These are phyloP conservation scores for Fusarium pseudoanthophilum DNA, from an alignment of 2,329 filamentous ascomycete genomes.

Conservation along the genomic window DNA sequence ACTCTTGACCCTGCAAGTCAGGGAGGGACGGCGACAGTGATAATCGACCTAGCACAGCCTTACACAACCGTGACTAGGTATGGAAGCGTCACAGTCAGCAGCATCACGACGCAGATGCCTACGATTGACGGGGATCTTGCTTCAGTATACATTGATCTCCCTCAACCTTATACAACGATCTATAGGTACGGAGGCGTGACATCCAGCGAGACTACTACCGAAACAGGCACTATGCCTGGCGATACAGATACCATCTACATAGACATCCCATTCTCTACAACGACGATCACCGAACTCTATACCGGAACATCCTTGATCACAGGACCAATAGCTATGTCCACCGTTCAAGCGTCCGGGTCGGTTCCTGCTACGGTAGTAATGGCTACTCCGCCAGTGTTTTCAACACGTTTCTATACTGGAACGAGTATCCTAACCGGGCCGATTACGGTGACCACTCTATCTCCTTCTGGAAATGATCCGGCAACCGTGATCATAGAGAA, in stretches of 20 bases:
- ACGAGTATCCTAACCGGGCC: background rate
- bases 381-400: background rate
- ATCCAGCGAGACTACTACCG: background rate
- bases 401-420: background rate
- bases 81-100: background rate
- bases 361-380: background rate
- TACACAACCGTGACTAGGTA: background rate
- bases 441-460: background rate
- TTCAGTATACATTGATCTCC: background rate
- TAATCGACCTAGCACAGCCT: background rate
- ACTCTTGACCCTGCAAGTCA: background rate
- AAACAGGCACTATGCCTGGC: background rate
- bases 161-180: background rate
- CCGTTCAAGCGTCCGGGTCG: accelerated
- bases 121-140: background rate
- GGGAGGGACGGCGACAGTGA: background rate
- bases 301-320: background rate
- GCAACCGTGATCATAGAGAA: background rate
- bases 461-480: too few species aligned
- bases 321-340: accelerated
- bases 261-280: background rate
- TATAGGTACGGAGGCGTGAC: background rate
- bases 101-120: background rate
- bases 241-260: background rate
- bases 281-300: background rate